A percentile compares a stretch with the other conserved stretches of the same genome.
Conservation (phyloP, 208 protist species). For the Trypanosoma rangeli region DNA sequence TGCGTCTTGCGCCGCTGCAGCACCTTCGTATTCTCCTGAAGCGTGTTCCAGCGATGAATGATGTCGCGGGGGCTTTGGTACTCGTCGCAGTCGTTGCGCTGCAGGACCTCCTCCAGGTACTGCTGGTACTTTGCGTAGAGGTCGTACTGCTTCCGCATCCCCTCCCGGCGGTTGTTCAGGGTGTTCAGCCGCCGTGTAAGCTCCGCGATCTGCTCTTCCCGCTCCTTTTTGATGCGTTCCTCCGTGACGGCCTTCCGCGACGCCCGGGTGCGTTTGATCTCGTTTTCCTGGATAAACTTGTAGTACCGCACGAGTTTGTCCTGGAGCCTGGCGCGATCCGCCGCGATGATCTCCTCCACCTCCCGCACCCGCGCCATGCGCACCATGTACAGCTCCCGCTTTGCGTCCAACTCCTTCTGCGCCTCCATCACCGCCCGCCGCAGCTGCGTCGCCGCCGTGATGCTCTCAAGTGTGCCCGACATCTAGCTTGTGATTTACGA, state of each 20-base stretch:
- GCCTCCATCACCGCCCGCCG: conserved; percentile 81
- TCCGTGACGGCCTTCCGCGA: conserved; percentile 87
- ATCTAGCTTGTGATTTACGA: conserved; percentile 31
- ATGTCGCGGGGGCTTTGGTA: conserved; percentile 91
- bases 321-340: conserved; percentile 81
- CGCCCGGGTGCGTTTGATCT: conserved; percentile 88
- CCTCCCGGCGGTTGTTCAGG: conserved; percentile 62
- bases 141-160: conserved; percentile 56
- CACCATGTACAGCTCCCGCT: conserved; percentile 78
- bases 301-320: conserved; percentile 93
- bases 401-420: conserved; percentile 86
- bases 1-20: conserved; percentile 90
- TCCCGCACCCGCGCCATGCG: conserved; percentile 86
- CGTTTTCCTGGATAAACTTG: conserved; percentile 94
- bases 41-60: conserved; percentile 89
- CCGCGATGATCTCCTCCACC: conserved; percentile 74
- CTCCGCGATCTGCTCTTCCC: conserved; percentile 78
- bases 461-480: conserved; percentile 85
- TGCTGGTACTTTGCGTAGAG: conserved; percentile 81
- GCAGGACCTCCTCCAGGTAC: conserved; percentile 90
- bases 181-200: conserved; percentile 53
- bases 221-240: conserved; percentile 82
- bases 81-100: conserved; percentile 89
- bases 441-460: conserved; percentile 89
- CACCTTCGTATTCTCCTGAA: conserved; percentile 91